Evolutionary conservation across 1,284 basidiomycete species (phyloP).

Genomic region (Entoloma clypeatum): DNA sequence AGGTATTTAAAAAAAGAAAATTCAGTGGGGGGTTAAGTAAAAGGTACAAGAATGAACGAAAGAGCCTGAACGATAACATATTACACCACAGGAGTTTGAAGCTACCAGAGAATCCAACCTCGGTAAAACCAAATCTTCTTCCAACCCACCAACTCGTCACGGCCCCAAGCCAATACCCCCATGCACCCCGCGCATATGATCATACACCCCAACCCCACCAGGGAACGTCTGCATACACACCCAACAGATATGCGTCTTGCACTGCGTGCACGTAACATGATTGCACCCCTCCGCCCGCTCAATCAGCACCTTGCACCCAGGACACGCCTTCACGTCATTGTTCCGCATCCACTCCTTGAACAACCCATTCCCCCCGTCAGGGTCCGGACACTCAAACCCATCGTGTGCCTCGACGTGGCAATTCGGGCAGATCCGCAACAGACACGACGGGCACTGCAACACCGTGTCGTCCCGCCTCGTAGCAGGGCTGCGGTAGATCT

Average conservation of each 20-base stretch:
- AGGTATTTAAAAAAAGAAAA: too few species aligned
- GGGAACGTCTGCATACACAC: constrained; percentile 65
- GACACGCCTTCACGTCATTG: constrained; percentile 67
- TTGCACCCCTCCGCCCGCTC: constrained; percentile 72
- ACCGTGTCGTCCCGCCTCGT: constrained; percentile 44
- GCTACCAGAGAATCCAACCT: too few species aligned
- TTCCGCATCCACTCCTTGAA: constrained; percentile 56
- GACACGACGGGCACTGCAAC: constrained; percentile 69
- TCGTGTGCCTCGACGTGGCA: constrained; percentile 69
- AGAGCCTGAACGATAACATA: neutral
- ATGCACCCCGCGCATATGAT: constrained; percentile 36
- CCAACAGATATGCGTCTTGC: constrained; percentile 75
- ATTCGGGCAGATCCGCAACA: constrained; percentile 60
- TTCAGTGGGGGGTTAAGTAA: too few species aligned
- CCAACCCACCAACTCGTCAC: too few species aligned
- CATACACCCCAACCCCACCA: constrained; percentile 44
- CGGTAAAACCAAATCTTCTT: too few species aligned
- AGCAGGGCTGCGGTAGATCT: constrained; percentile 59
- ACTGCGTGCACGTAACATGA: constrained; percentile 69
- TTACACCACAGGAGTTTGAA: too few species aligned
- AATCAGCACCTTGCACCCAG: constrained; percentile 61
- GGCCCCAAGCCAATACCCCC: constrained; percentile 32
- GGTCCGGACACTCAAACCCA: constrained; percentile 55
- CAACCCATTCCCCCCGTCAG: constrained; percentile 47
- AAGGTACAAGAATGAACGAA: neutral